Evolutionary conservation across 768 basidiomycete genomes (phyloP).

Genomic region (Exsudoporus frostii): DNA sequence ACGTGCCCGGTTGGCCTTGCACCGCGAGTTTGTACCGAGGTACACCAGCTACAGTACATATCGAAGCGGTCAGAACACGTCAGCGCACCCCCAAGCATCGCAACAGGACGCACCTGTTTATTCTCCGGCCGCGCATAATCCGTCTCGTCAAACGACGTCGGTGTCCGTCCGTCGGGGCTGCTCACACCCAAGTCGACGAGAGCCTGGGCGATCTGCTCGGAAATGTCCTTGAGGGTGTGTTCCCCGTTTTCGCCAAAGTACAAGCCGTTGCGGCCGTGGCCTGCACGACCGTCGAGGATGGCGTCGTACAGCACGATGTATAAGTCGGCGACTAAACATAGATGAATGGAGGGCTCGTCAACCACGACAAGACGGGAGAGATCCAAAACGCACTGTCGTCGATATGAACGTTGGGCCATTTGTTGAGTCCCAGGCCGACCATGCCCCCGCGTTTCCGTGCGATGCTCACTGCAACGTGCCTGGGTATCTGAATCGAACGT

Average conservation of each 20-base stretch:
- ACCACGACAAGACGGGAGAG: too few relatives aligned
- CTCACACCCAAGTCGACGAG: background rate
- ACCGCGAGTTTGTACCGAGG: constrained; percentile 19
- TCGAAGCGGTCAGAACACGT: background rate
- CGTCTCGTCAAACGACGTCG: constrained; percentile 40
- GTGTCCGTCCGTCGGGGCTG: constrained; percentile 11
- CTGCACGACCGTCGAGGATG: constrained; percentile 9
- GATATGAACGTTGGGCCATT: constrained; percentile 60
- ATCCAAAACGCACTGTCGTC: constrained; percentile 32
- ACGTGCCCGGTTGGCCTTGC: constrained; percentile 7
- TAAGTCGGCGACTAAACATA: constrained; percentile 31
- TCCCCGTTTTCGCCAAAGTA: constrained; percentile 54
- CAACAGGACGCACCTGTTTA: background rate
- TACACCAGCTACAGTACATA: background rate
- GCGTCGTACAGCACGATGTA: constrained; percentile 43
- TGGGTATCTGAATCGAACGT: constrained; percentile 53
- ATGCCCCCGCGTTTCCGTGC: constrained; percentile 50
- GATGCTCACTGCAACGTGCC: constrained; percentile 42
- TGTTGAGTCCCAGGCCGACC: constrained; percentile 53
- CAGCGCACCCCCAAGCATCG: too few relatives aligned
- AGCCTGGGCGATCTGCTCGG: constrained; percentile 36
- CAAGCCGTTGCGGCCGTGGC: constrained; percentile 38
- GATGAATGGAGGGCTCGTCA: background rate
- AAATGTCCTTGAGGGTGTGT: constrained; percentile 39
- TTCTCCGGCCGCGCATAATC: constrained; percentile 4